Conservation (phyloP, 176 grass and related monocot genomes). For the Carex pumila region DNA sequence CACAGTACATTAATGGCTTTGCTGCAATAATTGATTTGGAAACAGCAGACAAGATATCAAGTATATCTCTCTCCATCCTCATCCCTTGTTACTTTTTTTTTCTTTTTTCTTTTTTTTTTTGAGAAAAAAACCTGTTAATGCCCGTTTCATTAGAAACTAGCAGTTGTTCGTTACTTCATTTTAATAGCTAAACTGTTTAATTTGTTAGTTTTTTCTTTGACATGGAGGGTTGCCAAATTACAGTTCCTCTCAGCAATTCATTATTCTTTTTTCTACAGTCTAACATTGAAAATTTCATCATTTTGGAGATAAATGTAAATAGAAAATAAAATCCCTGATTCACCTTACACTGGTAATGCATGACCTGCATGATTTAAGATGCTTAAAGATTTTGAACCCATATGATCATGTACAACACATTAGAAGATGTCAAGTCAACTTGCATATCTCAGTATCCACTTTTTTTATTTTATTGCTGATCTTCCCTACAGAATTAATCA, state of each 20-base stretch:
- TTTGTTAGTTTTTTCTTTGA: background rate
- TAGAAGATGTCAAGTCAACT: background rate
- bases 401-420: background rate
- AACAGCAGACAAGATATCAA: constrained; percentile 34
- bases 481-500: too few relatives aligned
- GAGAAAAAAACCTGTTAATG: too few relatives aligned
- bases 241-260: too few relatives aligned
- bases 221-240: background rate
- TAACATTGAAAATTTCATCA: background rate
- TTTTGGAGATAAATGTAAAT: background rate
- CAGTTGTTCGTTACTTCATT: background rate
- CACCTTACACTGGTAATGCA: background rate
- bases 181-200: background rate
- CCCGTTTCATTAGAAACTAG: too few relatives aligned
- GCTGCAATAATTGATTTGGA: constrained; percentile 43
- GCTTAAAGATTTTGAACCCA: background rate
- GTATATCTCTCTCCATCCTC: constrained; percentile 10
- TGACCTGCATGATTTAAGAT: background rate
- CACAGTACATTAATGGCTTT: constrained; percentile 72
- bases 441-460: background rate
- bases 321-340: background rate
- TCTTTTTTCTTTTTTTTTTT: too few relatives aligned
- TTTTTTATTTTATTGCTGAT: too few relatives aligned
- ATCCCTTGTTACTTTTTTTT: background rate
- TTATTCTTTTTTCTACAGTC: too few relatives aligned